Evolutionary conservation across 768 basidiomycete genomes (phyloP).

Genomic region (Mycena filopes): DNA sequence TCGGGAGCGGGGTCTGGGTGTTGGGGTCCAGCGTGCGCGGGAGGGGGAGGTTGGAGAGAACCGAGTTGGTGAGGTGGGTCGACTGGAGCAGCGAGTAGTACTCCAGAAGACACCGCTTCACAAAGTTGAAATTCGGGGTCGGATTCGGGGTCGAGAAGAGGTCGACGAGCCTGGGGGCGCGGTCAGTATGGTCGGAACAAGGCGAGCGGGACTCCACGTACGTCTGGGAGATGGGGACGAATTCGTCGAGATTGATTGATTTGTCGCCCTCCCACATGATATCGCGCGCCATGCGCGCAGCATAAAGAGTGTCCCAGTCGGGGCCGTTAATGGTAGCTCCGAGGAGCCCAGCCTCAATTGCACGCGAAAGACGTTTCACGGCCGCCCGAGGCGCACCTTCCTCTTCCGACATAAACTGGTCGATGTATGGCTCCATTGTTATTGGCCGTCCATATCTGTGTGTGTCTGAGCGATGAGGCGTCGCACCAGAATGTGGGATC

Average conservation of each 20-base stretch:
- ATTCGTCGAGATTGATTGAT: conserved; percentile 82
- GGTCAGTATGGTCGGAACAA: conserved; percentile 12
- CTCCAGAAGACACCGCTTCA: conserved; percentile 78
- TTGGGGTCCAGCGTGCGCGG: conserved; percentile 86
- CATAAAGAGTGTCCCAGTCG: conserved; percentile 94
- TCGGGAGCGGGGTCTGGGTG: conserved; percentile 78
- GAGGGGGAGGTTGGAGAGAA: conserved; percentile 85
- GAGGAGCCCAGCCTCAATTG: conserved; percentile 76
- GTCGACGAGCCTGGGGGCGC: conserved; percentile 78
- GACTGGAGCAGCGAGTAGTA: conserved; percentile 91
- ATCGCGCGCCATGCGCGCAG: conserved; percentile 92
- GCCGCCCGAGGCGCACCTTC: conserved; percentile 80
- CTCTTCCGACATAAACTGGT: conserved; percentile 76
- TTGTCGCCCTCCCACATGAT: conserved; percentile 90
- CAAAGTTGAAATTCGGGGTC: conserved; percentile 65
- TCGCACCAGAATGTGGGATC: conserved; percentile 14
- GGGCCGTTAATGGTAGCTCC: conserved; percentile 90
- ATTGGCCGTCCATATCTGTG: conserved; percentile 89
- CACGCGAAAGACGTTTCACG: conserved; percentile 86
- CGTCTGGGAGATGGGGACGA: conserved; percentile 91
- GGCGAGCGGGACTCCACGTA: conserved; percentile 53
- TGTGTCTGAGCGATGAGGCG: conserved; percentile 13
- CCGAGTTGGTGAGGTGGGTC: conserved; percentile 85
- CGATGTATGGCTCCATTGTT: conserved; percentile 74
- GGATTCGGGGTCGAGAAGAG: conserved; percentile 80